Evolutionary conservation across 2,329 filamentous ascomycete genomes (phyloP).

Genomic region (Cladophialophora exuberans): DNA sequence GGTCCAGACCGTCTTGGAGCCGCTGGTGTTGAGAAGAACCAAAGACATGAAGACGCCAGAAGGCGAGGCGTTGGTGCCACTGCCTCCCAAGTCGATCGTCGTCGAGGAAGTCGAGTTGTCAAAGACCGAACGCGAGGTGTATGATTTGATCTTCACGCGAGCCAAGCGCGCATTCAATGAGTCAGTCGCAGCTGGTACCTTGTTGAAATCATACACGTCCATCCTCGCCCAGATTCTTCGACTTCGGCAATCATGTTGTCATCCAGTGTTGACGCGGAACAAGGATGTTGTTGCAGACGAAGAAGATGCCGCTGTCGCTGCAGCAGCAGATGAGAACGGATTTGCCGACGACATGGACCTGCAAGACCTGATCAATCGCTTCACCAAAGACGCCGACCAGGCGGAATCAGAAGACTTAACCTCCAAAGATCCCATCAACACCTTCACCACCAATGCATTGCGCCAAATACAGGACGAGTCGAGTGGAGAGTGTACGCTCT

Average conservation of each 20-base stretch:
- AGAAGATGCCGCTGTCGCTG: constrained; percentile 66
- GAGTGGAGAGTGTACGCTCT: constrained; percentile 89
- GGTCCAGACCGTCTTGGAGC: constrained; percentile 94
- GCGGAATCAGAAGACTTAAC: constrained; percentile 55
- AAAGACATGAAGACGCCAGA: constrained; percentile 98
- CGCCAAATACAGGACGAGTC: constrained; percentile 90
- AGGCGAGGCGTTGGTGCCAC: constrained; percentile 76
- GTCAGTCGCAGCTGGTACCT: constrained; percentile 87
- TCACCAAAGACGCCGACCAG: constrained; percentile 70
- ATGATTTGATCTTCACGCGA: constrained; percentile 82
- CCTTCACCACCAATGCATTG: constrained; percentile 83
- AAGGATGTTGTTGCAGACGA: constrained; percentile 84
- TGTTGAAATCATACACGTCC: constrained; percentile 94
- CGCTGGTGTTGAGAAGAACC: constrained; percentile 89
- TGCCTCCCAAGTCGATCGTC: constrained; percentile 80
- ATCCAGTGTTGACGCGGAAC: constrained; percentile 86
- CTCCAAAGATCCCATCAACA: constrained; percentile 63
- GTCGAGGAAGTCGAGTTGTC: constrained; percentile 88
- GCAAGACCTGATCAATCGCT: constrained; percentile 79
- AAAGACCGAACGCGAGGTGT: constrained; percentile 82
- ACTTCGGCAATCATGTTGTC: constrained; percentile 90
- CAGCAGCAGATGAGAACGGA: constrained; percentile 77
- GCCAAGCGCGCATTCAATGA: constrained; percentile 83
- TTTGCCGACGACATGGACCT: constrained; percentile 96
- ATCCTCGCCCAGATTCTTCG: constrained; percentile 97